Evolutionary conservation across 306 rosid species (phyloP).

Genomic region (Luffa aegyptiaca): DNA sequence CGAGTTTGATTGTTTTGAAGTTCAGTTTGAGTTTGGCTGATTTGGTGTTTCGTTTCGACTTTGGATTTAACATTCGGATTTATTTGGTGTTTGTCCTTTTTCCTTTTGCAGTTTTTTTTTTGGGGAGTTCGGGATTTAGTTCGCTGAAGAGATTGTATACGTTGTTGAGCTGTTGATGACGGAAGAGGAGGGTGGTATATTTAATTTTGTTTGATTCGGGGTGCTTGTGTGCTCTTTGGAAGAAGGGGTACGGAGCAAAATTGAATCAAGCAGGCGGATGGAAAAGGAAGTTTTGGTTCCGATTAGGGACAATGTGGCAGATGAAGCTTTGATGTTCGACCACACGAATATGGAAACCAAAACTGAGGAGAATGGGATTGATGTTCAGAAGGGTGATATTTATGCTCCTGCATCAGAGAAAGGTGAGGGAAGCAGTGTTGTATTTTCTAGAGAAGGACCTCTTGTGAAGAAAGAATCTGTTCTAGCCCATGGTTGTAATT

Average conservation of each 20-base stretch:
- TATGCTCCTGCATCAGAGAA: slow-evolving; percentile 24
- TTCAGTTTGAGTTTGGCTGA: background rate
- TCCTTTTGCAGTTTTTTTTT: background rate
- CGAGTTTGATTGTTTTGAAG: background rate
- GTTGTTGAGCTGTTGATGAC: background rate
- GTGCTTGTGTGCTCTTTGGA: slow-evolving; percentile 9
- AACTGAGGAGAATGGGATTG: slow-evolving; percentile 26
- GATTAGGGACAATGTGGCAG: background rate
- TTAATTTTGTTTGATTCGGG: background rate
- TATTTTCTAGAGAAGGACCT: slow-evolving; percentile 46
- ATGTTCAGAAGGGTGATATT: slow-evolving; percentile 28
- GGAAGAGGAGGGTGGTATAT: background rate
- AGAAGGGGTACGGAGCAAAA: background rate
- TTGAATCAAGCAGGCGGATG: background rate
- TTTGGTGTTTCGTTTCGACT: background rate
- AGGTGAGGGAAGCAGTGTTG: slow-evolving; percentile 48
- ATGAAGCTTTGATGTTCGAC: slow-evolving; percentile 19
- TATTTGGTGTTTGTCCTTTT: background rate
- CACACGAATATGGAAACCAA: slow-evolving; percentile 29
- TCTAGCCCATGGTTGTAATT: slow-evolving; percentile 25
- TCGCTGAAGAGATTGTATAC: background rate
- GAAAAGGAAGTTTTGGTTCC: slow-evolving; percentile 1
- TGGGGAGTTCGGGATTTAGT: background rate
- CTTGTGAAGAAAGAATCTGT: slow-evolving; percentile 34
- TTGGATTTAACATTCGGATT: background rate